Conservation (phyloP, 768 basidiomycete species). For the Russula sp. region DNA sequence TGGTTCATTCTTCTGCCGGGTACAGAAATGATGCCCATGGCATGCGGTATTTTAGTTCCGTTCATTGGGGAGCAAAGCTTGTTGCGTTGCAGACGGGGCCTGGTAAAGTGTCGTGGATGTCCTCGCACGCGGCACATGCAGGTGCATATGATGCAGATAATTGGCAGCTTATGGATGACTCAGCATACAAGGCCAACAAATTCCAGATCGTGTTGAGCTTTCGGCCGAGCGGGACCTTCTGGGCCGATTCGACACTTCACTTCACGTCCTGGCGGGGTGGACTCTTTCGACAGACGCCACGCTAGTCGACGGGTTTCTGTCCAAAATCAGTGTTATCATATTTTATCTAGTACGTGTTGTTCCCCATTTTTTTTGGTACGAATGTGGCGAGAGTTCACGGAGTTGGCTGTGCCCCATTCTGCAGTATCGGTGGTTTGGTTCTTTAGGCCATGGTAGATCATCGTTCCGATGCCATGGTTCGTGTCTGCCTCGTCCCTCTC, state of each 20-base stretch:
- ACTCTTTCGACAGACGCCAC: conserved; percentile 52
- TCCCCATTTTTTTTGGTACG: not conserved
- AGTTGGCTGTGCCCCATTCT: not conserved
- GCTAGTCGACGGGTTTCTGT: conserved; percentile 38
- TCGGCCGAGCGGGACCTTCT: conserved; percentile 34
- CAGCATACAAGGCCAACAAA: conserved; percentile 62
- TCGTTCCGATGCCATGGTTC: conserved; percentile 57
- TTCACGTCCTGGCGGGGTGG: conserved; percentile 64
- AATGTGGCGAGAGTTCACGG: not conserved
- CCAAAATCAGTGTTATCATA: conserved; percentile 41
- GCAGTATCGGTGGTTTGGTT: conserved; percentile 64
- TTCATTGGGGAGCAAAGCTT: conserved; percentile 47
- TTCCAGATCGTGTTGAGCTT: conserved; percentile 61
- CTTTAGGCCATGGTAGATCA: conserved; percentile 54
- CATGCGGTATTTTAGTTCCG: conserved; percentile 60
- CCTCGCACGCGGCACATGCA: no score
- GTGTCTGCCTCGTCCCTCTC: conserved; percentile 54
- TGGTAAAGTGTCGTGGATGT: conserved; percentile 69
- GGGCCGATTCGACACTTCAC: conserved; percentile 46
- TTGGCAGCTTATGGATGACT: conserved; percentile 59
- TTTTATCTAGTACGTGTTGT: conserved; percentile 57
- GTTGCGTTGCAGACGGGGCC: conserved; percentile 36
- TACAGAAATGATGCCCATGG: not conserved
- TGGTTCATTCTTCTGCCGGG: conserved; percentile 14
- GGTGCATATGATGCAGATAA: conserved; percentile 54